phyloP scores from a whole-genome alignment of 495 filamentous ascomycete species.

The Podospora pseudopauciseta region DNA sequence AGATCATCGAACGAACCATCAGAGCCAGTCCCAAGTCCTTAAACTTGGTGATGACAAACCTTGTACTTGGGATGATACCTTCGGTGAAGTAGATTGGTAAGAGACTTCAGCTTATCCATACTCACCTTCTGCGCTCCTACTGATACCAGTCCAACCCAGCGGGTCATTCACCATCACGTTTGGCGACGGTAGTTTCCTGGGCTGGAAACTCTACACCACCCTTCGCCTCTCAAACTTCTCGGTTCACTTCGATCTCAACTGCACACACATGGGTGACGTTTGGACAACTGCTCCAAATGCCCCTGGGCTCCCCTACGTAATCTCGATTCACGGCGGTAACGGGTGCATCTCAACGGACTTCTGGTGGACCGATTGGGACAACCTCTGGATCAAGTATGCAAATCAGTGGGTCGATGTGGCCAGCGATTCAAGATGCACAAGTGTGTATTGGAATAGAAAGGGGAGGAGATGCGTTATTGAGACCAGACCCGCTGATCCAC shows the following conservation, averaged over 20 bases:
- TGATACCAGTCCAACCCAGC: background rate
- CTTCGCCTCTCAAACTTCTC: slow-evolving; percentile 8
- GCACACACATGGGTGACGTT: background rate
- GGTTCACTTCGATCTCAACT: slow-evolving; percentile 5
- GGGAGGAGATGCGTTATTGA: background rate
- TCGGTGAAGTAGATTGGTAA: background rate
- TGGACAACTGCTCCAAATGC: background rate
- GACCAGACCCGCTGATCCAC: background rate
- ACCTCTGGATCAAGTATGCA: slow-evolving; percentile 1
- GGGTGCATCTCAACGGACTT: background rate
- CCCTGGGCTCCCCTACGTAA: background rate
- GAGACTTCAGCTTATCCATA: background rate
- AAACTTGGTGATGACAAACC: background rate
- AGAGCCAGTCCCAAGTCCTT: background rate
- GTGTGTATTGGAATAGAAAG: slow-evolving; percentile 5
- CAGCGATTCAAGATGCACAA: background rate
- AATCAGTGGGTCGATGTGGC: background rate
- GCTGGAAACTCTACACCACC: background rate
- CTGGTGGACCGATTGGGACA: background rate
- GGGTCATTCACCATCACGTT: background rate
- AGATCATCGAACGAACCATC: background rate
- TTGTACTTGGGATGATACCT: background rate
- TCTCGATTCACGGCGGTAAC: background rate
- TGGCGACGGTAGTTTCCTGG: background rate
- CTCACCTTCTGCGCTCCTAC: background rate